phyloP scores from a whole-genome alignment of 768 basidiomycete genomes.

The Serendipita indica region DNA sequence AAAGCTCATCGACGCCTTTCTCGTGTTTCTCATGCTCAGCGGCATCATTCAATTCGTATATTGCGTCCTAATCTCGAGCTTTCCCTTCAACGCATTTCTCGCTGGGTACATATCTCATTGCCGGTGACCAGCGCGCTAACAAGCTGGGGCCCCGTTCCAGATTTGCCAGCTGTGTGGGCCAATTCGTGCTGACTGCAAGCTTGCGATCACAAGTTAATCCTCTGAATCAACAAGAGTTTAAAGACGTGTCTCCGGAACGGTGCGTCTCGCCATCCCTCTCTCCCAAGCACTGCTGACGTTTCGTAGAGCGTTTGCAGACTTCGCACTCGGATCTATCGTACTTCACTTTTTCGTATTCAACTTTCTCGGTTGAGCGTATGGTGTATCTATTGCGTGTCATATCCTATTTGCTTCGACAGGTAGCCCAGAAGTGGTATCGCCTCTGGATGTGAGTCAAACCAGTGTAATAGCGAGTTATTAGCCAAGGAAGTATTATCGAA shows the following conservation, averaged over 20 bases:
- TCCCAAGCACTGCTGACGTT: conserved; percentile 1
- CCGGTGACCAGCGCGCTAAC: not conserved
- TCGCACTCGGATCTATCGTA: conserved; percentile 85
- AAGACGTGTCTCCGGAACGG: conserved; percentile 87
- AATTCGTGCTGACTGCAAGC: conserved; percentile 90
- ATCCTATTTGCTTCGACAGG: not conserved
- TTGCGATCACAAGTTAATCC: conserved; percentile 87
- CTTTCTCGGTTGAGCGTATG: conserved; percentile 61
- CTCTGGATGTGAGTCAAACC: too few relatives aligned
- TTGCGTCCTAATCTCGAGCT: conserved; percentile 81
- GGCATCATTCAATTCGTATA: conserved; percentile 86
- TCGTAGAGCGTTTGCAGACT: conserved; percentile 89
- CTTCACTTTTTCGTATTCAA: conserved; percentile 98
- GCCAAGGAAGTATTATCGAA: too few relatives aligned
- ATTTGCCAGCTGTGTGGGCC: conserved; percentile 85
- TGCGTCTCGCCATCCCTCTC: conserved; percentile 25
- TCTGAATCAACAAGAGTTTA: conserved; percentile 66
- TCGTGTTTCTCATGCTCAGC: conserved; percentile 80
- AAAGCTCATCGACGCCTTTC: conserved; percentile 88
- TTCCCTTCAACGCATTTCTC: conserved; percentile 94
- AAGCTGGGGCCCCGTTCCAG: conserved; percentile 27
- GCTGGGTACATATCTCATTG: conserved; percentile 45
- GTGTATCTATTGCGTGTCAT: not conserved
- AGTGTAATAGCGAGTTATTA: too few relatives aligned
- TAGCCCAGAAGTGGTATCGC: not conserved